phyloP scores from a whole-genome alignment of 805 yeast genomes.

The Teunomyces barrocoloradensis region DNA sequence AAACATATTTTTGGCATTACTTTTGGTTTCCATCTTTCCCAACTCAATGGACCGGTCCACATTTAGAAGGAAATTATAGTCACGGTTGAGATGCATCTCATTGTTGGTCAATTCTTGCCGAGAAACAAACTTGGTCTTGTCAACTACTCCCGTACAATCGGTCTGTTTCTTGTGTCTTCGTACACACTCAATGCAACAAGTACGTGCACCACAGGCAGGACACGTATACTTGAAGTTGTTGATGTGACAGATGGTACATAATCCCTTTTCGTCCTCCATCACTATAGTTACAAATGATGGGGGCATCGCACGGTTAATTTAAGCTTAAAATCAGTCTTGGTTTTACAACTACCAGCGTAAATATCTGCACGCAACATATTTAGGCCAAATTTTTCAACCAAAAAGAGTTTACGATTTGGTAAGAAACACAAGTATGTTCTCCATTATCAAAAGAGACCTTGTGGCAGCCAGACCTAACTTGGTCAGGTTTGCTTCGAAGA shows the following conservation, averaged over 20 bases:
- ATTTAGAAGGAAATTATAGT: slow-evolving; percentile 69
- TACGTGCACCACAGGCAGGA: slow-evolving; percentile 67
- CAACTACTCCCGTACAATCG: slow-evolving; percentile 65
- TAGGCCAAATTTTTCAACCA: slow-evolving; percentile 1
- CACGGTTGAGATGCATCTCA: slow-evolving; percentile 64
- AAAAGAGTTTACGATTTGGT: not conserved
- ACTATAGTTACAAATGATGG: too few species aligned
- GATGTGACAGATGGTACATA: slow-evolving; percentile 36
- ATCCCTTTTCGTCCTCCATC: slow-evolving; percentile 8
- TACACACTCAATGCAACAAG: slow-evolving; percentile 74
- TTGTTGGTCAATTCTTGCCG: slow-evolving; percentile 41
- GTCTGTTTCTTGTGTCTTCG: slow-evolving; percentile 61
- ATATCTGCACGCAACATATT: not conserved
- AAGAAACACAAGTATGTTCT: not conserved
- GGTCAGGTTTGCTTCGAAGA: slow-evolving; percentile 13
- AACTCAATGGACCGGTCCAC: slow-evolving; percentile 61
- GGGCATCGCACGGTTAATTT: not conserved
- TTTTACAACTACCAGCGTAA: slow-evolving; percentile 3
- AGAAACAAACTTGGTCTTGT: slow-evolving; percentile 56
- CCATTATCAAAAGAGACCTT: slow-evolving; percentile 1
- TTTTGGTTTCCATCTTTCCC: slow-evolving; percentile 50
- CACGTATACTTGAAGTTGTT: slow-evolving; percentile 63
- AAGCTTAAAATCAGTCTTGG: not conserved
- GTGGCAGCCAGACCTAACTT: slow-evolving; percentile 2
- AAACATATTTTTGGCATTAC: slow-evolving; percentile 42